Conservation (phyloP, 2,329 filamentous ascomycete genomes). For the Paecilomyces dactylethromorphus region DNA sequence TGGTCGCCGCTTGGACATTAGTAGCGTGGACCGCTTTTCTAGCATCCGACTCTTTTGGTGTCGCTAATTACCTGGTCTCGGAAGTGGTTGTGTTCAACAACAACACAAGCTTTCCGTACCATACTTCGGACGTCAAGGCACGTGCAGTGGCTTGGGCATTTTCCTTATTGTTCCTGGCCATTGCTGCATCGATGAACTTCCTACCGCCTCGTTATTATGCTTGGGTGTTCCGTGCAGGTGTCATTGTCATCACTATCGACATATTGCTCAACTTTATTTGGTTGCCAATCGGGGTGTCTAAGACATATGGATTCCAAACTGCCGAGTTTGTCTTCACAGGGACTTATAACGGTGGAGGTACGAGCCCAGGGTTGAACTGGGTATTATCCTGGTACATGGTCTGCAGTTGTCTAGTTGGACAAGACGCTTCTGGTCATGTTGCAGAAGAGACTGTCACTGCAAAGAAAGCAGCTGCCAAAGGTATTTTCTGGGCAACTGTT, state of each 20-base stretch:
- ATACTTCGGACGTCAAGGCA: conserved; percentile 34
- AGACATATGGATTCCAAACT: conserved; percentile 39
- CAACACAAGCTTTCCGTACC: conserved; percentile 31
- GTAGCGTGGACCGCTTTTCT: conserved; percentile 46
- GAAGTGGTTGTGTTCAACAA: conserved; percentile 34
- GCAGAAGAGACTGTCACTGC: conserved; percentile 23
- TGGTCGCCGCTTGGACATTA: conserved; percentile 51
- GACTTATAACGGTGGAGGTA: conserved; percentile 8
- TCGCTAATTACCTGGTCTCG: conserved; percentile 20
- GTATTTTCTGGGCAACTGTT: conserved; percentile 23
- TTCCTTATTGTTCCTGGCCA: conserved; percentile 22
- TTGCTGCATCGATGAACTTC: conserved; percentile 24
- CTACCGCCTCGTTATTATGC: conserved; percentile 35
- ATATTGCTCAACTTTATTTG: conserved; percentile 43
- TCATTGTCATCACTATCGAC: conserved; percentile 36
- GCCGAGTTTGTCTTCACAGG: conserved; percentile 33
- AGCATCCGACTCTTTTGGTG: conserved; percentile 18
- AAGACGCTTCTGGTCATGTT: conserved; percentile 23
- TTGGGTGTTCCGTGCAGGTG: conserved; percentile 37
- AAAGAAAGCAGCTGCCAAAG: conserved; percentile 22
- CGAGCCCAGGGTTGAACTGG: conserved; percentile 20
- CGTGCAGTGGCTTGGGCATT: conserved; percentile 41
- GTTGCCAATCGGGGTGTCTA: conserved; percentile 40
- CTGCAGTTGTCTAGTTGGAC: conserved; percentile 19
- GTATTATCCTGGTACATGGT: conserved; percentile 21